Evolutionary conservation across 2,329 filamentous ascomycete species (phyloP).

Genomic region (Onygena corvina): DNA sequence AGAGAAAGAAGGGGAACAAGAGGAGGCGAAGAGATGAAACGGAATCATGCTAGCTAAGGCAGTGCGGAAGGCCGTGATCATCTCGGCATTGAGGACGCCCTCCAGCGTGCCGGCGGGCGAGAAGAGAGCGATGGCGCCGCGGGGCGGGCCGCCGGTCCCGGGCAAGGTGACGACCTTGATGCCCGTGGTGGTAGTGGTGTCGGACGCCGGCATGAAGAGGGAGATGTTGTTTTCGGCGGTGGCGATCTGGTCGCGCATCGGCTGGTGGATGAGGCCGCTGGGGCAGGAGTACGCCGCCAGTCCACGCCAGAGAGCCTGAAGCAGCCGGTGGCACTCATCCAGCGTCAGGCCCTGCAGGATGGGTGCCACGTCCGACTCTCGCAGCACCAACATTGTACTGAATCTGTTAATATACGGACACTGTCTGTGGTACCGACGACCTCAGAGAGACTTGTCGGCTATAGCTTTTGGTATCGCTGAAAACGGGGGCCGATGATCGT

Average conservation of each 20-base stretch:
- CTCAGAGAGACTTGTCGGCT: neutral
- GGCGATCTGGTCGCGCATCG: conserved; percentile 31
- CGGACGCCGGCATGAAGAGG: conserved; percentile 62
- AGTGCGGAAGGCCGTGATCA: conserved; percentile 70
- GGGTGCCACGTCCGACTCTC: conserved; percentile 19
- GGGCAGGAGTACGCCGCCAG: conserved; percentile 24
- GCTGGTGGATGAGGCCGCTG: conserved; percentile 29
- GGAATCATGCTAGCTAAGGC: conserved; percentile 59
- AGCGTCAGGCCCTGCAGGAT: conserved; percentile 25
- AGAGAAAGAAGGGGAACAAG: neutral
- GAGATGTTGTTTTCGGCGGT: conserved; percentile 42
- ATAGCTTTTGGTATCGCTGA: too few species aligned
- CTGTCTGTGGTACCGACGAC: too few species aligned
- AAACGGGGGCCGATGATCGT: neutral
- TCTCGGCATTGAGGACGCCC: conserved; percentile 60
- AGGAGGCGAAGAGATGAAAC: conserved; percentile 36
- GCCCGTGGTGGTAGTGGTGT: conserved; percentile 47
- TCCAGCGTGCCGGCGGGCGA: conserved; percentile 48
- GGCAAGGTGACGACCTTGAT: conserved; percentile 61
- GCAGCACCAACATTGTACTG: conserved; percentile 14
- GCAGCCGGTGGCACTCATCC: conserved; percentile 26
- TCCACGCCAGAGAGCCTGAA: conserved; percentile 26
- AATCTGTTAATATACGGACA: too few species aligned
- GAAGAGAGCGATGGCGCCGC: conserved; percentile 59
- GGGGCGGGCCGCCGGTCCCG: conserved; percentile 37